Evolutionary conservation across 2,329 filamentous ascomycete genomes (phyloP), one percentile per base, ranked within the genome.

Genomic region (Aureobasidium sp.): DNA sequence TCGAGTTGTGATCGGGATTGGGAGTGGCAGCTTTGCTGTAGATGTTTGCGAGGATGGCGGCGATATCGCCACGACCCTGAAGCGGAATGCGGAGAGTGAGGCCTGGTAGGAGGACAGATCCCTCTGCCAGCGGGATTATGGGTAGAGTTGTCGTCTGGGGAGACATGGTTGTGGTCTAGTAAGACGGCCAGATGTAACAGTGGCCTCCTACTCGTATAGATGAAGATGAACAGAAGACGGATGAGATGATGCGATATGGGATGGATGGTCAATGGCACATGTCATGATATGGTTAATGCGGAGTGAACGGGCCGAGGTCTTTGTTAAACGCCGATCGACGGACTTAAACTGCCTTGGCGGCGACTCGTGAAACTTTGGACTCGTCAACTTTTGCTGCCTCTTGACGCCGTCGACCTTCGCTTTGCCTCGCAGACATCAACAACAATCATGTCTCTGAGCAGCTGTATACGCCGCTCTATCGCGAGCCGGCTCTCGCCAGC

Each of bases 11-110:
- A 66, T 87, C 80, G 2, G 79, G 83, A 69, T 86, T 87, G 29
- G 79, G 76, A 44, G 84, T 83, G 37, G 88, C 81, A 32, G 87
- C 86, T 67, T 86, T 86, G 69, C 89, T 89, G 75, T 96, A 93
- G 63, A 96, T 84, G 67, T 88, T 87, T 25, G 91, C 89, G 62
- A 99, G 85, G 48, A 97, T 84, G 55, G 93, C 89, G 59, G 91
- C 88, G 67, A 97, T 88, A 75, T 97, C 94, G 67, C 90, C 86
- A 57, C 93, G 90, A 74, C 87, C 86, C 44, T 87, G 85, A 59
- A 97, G 87, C 60, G 90, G 86, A 66, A 97, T 89, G 68, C 92
- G 88, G 68, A 96, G 83, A 57, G 92, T 86, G 62, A 92, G 86
- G 65, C 91, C 91, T 4, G 94, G 94, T 9, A 96, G 83, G 44